These are phyloP conservation scores for Coelastrella sp. DNA, from an alignment of 139 green algal species.

Conservation along the genomic window DNA sequence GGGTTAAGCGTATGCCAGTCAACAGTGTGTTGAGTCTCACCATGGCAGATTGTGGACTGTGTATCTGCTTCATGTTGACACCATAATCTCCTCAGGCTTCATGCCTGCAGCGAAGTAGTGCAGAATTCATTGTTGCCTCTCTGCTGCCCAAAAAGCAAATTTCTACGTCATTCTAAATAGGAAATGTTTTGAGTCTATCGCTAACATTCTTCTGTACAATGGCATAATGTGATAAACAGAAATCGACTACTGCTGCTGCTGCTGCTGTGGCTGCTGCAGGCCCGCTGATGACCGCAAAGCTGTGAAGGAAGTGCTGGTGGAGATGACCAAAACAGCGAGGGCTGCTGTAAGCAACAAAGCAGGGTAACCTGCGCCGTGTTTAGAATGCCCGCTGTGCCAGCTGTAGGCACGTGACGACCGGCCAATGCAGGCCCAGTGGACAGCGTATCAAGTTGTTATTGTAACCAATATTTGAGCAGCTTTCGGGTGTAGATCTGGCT, in stretches of 20 bases:
- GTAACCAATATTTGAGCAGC: neutral
- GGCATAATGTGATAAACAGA: too few species aligned
- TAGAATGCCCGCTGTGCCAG: neutral
- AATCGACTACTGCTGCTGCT: neutral
- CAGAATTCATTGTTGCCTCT: too few species aligned
- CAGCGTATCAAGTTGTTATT: neutral
- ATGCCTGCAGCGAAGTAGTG: too few species aligned
- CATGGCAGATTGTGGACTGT: too few species aligned
- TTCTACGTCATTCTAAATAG: too few species aligned
- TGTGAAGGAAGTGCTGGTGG: slow-evolving; percentile 81
- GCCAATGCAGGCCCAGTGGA: neutral
- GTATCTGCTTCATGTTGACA: too few species aligned
- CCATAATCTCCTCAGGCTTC: too few species aligned
- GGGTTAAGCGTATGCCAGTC: too few species aligned
- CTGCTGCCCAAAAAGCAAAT: too few species aligned
- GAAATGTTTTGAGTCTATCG: neutral
- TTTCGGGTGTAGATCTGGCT: neutral
- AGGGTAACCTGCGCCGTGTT: neutral
- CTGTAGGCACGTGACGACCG: neutral
- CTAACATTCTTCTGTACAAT: too few species aligned
- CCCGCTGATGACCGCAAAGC: slow-evolving; percentile 70
- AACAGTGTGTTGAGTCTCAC: too few species aligned
- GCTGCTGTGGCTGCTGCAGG: slow-evolving; percentile 14
- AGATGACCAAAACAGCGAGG: slow-evolving; percentile 71
- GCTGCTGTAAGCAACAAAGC: neutral